Conservation (phyloP, 331 rosid genomes). For the Dryas integrifolia region DNA sequence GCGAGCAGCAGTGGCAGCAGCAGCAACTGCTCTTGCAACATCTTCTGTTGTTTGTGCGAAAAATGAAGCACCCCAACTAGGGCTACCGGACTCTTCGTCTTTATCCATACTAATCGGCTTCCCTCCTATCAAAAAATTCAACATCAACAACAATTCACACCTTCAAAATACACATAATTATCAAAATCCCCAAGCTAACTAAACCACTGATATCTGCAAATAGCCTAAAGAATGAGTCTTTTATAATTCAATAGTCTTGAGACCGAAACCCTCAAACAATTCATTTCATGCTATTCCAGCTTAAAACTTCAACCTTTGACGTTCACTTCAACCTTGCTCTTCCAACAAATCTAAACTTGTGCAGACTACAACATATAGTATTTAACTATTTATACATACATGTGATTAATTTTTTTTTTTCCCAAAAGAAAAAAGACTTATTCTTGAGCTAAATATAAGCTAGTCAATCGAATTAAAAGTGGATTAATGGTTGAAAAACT, state of each 20-base stretch:
- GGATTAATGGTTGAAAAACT: background rate
- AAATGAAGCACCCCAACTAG: constrained; percentile 67
- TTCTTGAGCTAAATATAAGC: background rate
- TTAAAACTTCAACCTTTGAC: background rate
- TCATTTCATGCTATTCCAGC: background rate
- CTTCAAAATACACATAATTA: constrained; percentile 11
- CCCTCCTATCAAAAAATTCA: constrained; percentile 39
- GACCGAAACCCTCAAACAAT: background rate
- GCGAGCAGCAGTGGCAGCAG: constrained; percentile 53
- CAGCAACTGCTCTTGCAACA: constrained; percentile 61
- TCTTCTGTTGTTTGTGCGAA: constrained; percentile 69
- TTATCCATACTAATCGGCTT: constrained; percentile 42
- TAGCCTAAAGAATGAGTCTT: background rate
- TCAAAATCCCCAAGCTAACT: background rate
- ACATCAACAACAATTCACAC: constrained; percentile 14
- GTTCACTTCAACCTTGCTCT: background rate
- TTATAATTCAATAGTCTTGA: background rate
- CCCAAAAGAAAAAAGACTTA: background rate
- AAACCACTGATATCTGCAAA: background rate
- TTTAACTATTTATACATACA: background rate
- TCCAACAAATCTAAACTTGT: no score
- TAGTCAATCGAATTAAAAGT: constrained; percentile 2
- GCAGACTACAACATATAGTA: background rate
- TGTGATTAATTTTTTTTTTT: background rate
- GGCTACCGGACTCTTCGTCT: constrained; percentile 63